Evolutionary conservation across 2,329 filamentous ascomycete genomes (phyloP), one percentile per base, ranked within the genome.

Genomic region (Botrytis paeoniae): DNA sequence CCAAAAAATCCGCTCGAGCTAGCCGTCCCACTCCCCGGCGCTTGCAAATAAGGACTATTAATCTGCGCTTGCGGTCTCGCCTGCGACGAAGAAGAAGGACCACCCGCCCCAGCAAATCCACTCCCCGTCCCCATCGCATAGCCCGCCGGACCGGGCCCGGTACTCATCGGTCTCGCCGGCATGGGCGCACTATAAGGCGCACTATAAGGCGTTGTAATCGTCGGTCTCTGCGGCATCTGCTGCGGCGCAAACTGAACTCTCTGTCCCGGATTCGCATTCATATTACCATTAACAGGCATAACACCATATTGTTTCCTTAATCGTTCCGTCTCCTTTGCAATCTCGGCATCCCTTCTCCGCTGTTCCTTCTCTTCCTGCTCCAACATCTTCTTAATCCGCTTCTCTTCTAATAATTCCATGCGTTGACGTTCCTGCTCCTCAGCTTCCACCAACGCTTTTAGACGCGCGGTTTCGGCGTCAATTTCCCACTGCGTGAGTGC

Each of bases 291-390:
- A 3, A 68, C 41, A 18, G 69, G 74, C 7, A 71, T 66, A 29
- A 81, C 78, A 16, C 92, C 92, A 78, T 93, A 95, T 77, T 91
- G 82, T 76, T 85, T 88, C 35, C 89, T 85, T 51, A 99, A 84
- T 1, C 94, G 87, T 80, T 96, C 93, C 0, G 96, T 98, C 83
- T 99, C 95, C 75, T 87, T 87, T 32, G 95, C 91, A 1, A 95
- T 83, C 77, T 88, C 88, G 16, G 86, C 87, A 45, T 91, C 87
- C 73, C 85, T 84, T 45, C 82, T 82, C 39, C 83, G 86, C 0
- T 84, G 86, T 77, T 92, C 90, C 72, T 85, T 86, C 39, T 91
- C 89, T 79, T 94, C 92, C 61, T 86, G 84, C 66, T 91, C 87
- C 7, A 92, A 85, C 86, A 92, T 91, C 78, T 86, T 87, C 78